Percentiles rank a stretch among this genome's conserved stretches.
phyloP scores from a whole-genome alignment of 371 early-diverging fungal species.

The Mortierella sp. region DNA sequence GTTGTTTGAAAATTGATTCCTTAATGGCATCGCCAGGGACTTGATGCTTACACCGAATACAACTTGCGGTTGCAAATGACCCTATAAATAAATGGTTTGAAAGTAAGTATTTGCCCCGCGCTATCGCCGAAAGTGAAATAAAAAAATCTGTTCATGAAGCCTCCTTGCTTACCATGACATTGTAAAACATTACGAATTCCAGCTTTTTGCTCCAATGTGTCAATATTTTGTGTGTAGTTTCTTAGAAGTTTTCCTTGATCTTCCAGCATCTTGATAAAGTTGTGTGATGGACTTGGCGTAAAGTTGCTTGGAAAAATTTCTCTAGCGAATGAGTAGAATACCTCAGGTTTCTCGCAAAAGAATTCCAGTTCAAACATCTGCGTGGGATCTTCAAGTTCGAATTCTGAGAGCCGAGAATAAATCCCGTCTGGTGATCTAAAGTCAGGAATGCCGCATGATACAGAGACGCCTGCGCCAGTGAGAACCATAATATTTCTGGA shows the following conservation, averaged over 20 bases:
- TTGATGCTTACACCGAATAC: conserved; percentile 84
- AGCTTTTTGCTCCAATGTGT: conserved; percentile 94
- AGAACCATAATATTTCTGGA: conserved; percentile 89
- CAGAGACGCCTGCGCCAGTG: conserved; percentile 95
- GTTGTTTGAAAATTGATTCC: conserved; percentile 76
- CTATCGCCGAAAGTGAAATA: background rate
- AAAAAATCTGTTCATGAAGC: background rate
- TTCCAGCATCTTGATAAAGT: conserved; percentile 91
- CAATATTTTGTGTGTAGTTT: conserved; percentile 99
- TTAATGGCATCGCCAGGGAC: conserved; percentile 86
- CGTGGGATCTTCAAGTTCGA: conserved; percentile 84
- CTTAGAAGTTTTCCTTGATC: conserved; percentile 85
- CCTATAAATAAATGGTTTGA: conserved; percentile 50
- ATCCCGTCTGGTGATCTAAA: conserved; percentile 98
- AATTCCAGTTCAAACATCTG: conserved; percentile 94
- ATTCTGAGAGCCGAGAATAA: conserved; percentile 85
- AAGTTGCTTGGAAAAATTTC: conserved; percentile 93
- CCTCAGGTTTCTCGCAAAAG: conserved; percentile 85
- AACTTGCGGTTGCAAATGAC: conserved; percentile 93
- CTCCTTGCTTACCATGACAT: conserved; percentile 79
- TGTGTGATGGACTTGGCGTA: conserved; percentile 92
- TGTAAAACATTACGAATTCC: conserved; percentile 89
- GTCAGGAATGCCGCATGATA: conserved; percentile 98
- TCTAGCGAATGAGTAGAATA: conserved; percentile 94
- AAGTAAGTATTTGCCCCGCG: background rate